Base-by-base conservation (phyloP, 805 yeast species). In the Cyberlindnera sargentensis region DNA sequence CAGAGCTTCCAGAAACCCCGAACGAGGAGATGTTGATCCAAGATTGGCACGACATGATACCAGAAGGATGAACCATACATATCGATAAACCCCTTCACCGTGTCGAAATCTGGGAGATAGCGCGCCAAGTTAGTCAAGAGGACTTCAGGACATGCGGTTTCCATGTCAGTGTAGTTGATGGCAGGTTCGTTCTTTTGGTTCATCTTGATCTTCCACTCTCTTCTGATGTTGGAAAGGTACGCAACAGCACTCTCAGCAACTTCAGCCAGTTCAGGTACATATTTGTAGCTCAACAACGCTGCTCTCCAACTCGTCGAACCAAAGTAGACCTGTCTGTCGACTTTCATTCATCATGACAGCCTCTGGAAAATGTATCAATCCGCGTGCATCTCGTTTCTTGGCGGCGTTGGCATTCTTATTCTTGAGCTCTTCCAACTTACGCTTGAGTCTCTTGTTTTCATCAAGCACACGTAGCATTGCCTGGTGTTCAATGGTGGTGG, bases 261-360 rank as follows among this genome's bases (percentile, higher is more conserved):
- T 6, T 49, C 40, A 2, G 49, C 10, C 3, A 47, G 11, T 6
- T 49, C 58, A 4, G 41, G 33, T 20, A 34, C 20, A 28, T 28
- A 2, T 4, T 32, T 38, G 3, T 23, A 24, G 9, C 47, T 42
- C 4, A 46, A 31, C 20, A 49, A 4, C 7, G 45, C 28, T 1
- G 58, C 36, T 42, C 52, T 48, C 58, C 58, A 58, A 20, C 50
- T 45, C 1, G 55, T 47, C 2, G 58, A 47, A 1, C 62, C 62
- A 30, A 36, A 49, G 37, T 36, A 52, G 4, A 48, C 30, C 2
- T 37, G 25, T n/a, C 53, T 46, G n/a, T 50, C 44, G 2, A 35
- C 11, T 23, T 37, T 37, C 8, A 28, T 37, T 37, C 8, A 28
- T 28, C 8, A 7, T 28, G 30, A 28, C 9, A 7, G 30, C 30